phyloP scores from a whole-genome alignment of 1,139 yeast genomes.

The Blastobotrys buckinghamii region DNA sequence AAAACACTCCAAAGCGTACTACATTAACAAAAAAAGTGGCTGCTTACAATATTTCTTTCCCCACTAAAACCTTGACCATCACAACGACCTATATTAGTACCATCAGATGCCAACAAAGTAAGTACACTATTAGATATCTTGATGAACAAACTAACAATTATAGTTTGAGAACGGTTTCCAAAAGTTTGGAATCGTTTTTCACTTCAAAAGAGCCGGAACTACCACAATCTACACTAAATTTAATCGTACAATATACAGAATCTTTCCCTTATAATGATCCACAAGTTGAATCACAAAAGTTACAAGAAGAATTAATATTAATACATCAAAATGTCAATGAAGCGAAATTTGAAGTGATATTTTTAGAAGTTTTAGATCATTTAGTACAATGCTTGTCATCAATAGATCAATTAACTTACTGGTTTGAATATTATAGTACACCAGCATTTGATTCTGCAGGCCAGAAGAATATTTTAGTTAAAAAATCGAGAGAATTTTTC shows the following conservation, averaged over 20 bases:
- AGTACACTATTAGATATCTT: neutral
- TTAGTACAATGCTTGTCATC: slow-evolving; percentile 39
- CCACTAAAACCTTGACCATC: neutral
- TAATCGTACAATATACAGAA: slow-evolving; percentile 28
- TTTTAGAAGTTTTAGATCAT: slow-evolving; percentile 42
- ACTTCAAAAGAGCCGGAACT: slow-evolving; percentile 12
- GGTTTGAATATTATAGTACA: slow-evolving; percentile 49
- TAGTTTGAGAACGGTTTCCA: slow-evolving; percentile 18
- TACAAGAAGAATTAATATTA: slow-evolving; percentile 47
- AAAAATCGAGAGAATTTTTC: slow-evolving; percentile 41
- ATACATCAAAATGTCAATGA: slow-evolving; percentile 40
- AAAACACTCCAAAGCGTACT: too few relatives aligned
- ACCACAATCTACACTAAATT: slow-evolving; percentile 16
- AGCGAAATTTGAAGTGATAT: slow-evolving; percentile 37
- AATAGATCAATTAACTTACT: slow-evolving; percentile 39
- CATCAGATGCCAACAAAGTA: neutral
- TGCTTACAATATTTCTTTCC: neutral
- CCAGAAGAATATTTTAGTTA: slow-evolving; percentile 35
- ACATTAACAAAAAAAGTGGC: neutral
- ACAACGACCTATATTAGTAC: too few relatives aligned
- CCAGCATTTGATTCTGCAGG: slow-evolving; percentile 64
- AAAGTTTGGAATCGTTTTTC: slow-evolving; percentile 19
- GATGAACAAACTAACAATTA: neutral
- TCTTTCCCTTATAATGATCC: slow-evolving; percentile 40
- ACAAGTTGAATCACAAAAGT: slow-evolving; percentile 31